Evolutionary conservation across 176 grass and related monocot species (phyloP).

Genomic region (Hordeum marinum): DNA sequence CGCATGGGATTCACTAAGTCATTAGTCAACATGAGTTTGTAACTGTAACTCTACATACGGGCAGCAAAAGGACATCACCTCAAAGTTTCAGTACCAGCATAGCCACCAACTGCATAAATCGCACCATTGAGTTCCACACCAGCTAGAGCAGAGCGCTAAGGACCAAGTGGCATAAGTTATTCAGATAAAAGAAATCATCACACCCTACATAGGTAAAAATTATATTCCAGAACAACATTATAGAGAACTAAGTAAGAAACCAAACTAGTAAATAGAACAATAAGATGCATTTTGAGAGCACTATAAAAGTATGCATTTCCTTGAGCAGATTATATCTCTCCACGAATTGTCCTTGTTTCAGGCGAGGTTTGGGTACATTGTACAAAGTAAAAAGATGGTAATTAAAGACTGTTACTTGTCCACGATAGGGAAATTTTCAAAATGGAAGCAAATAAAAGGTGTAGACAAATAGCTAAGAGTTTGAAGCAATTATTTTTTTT

Average conservation of each 20-base stretch:
- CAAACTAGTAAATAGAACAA: not conserved
- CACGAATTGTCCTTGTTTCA: not conserved
- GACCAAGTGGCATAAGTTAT: not conserved
- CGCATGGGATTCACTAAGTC: not conserved
- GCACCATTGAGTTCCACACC: slow-evolving; percentile 52
- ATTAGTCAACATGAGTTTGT: not conserved
- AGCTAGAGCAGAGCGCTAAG: slow-evolving; percentile 59
- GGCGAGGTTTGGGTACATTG: not conserved
- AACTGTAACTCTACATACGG: slow-evolving; percentile 14
- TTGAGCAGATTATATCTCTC: not conserved
- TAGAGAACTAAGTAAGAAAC: not conserved
- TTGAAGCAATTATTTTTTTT: not conserved
- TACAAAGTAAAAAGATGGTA: not conserved
- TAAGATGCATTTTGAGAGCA: too few relatives aligned
- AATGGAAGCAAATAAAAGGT: not conserved
- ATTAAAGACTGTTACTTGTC: not conserved
- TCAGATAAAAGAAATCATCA: not conserved
- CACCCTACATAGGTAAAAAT: not conserved
- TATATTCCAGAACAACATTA: not conserved
- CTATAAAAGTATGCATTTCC: not conserved
- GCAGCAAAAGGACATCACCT: slow-evolving; percentile 33
- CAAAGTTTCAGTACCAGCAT: slow-evolving; percentile 42
- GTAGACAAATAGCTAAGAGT: slow-evolving; percentile 5
- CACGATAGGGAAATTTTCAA: not conserved
- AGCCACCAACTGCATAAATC: slow-evolving; percentile 76